Conservation (phyloP, 2,329 filamentous ascomycete species). For the Sporothrix mexicana region DNA sequence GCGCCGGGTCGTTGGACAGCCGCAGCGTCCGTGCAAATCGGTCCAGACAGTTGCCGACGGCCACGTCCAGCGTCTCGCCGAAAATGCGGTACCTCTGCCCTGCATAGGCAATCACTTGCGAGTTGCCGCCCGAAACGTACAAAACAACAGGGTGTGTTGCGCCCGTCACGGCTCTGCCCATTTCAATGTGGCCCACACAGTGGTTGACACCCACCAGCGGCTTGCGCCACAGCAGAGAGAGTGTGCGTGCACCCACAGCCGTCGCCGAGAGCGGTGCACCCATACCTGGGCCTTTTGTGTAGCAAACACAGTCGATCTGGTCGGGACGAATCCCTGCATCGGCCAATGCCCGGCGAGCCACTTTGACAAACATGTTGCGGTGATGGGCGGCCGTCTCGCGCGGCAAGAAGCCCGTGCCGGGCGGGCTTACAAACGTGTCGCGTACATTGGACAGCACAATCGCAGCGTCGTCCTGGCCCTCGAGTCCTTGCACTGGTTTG, state of each 20-base stretch:
- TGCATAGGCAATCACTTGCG: conserved; percentile 96
- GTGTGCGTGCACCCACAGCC: conserved; percentile 78
- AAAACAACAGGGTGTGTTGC: conserved; percentile 91
- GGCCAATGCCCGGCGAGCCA: conserved; percentile 80
- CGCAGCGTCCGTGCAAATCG: conserved; percentile 88
- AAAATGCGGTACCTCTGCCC: conserved; percentile 96
- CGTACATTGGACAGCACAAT: conserved; percentile 89
- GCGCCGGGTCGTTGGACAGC: conserved; percentile 94
- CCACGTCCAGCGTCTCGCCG: conserved; percentile 95
- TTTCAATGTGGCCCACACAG: conserved; percentile 98
- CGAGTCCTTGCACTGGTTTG: conserved; percentile 29
- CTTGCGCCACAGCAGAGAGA: conserved; percentile 83
- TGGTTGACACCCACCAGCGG: conserved; percentile 96
- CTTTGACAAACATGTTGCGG: conserved; percentile 77
- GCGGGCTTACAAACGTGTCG: conserved; percentile 90
- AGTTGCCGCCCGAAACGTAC: conserved; percentile 95
- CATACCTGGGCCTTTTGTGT: conserved; percentile 95
- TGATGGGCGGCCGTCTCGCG: conserved; percentile 97
- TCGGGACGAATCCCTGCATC: conserved; percentile 66
- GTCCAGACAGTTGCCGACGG: conserved; percentile 96
- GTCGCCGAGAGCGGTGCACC: conserved; percentile 88
- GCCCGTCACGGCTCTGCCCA: conserved; percentile 92
- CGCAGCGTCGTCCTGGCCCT: conserved; percentile 56
- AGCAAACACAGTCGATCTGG: conserved; percentile 91
- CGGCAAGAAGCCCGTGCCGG: conserved; percentile 91